Evolutionary conservation across 345 rosid species (phyloP).

Genomic region (Geranium brycei): DNA sequence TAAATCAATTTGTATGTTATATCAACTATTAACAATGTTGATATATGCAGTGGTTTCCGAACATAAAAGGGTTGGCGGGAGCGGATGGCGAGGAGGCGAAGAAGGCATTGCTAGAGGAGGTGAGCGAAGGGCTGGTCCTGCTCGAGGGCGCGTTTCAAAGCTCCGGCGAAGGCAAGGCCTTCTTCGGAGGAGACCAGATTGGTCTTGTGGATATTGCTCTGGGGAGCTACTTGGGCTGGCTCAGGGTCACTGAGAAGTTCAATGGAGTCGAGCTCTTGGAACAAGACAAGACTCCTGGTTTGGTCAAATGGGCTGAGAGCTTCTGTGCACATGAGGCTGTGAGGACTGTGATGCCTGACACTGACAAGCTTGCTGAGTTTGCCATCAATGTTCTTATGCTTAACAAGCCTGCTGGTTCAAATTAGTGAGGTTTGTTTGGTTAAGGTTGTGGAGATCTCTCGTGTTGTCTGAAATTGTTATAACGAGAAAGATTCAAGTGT

Average conservation of each 20-base stretch:
- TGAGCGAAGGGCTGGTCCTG: constrained; percentile 24
- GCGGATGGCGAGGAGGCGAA: constrained; percentile 27
- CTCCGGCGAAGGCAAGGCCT: constrained; percentile 47
- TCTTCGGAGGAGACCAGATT: constrained; percentile 55
- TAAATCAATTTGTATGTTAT: too few species aligned
- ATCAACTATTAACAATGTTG: too few species aligned
- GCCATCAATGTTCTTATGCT: constrained; percentile 12
- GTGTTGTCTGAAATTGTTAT: too few species aligned
- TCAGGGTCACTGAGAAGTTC: constrained; percentile 32
- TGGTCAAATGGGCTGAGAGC: constrained; percentile 38
- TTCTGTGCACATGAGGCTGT: constrained; percentile 46
- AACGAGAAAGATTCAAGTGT: too few species aligned
- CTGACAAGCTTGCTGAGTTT: constrained; percentile 48
- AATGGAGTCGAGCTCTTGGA: constrained; percentile 24
- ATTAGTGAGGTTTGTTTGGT: background rate
- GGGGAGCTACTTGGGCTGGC: constrained; percentile 42
- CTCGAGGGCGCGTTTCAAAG: constrained; percentile 39
- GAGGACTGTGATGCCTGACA: constrained; percentile 48
- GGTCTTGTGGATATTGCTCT: constrained; percentile 60
- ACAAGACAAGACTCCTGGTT: constrained; percentile 28
- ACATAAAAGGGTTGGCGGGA: constrained; percentile 11
- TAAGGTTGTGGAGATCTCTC: background rate
- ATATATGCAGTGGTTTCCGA: constrained; percentile 58
- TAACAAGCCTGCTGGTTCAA: constrained; percentile 11
- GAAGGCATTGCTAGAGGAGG: constrained; percentile 19